Evolutionary conservation across 257 asterid genomes (phyloP), one percentile per base, ranked within the genome.

Genomic region (Nicotiana attenuata): DNA sequence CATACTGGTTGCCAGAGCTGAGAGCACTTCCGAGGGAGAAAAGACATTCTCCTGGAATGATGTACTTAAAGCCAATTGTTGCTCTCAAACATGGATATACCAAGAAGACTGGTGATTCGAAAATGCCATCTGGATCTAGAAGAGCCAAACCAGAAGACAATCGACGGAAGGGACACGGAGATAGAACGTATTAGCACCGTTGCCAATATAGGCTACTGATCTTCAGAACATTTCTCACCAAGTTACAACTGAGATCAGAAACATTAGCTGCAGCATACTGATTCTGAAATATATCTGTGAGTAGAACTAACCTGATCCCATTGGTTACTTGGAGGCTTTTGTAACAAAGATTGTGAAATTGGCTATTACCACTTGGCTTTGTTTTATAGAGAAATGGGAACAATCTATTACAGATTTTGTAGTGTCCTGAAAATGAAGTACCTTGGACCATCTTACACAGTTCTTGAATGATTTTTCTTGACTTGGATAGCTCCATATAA

Each of bases 1-100:
- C 97, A 1, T 93, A 90, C 78, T 95, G 99, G 99, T 82, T 93
- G 84, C 96, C 92, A 11, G 92, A 91, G 87, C 79, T 95, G 33
- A 86, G 82, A 85, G 81, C 92, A 60, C 86, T 95, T 35, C 93
- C 98, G 9, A 92, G 88, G 75, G 98, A 90, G 84, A 93, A 89
- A 76, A 85, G 97, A 77, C 90, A 91, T 83, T 85, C 76, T 65
- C 98, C 99, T 0, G 98, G 97, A 64, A 85, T 80, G 86, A 55
- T 80, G 82, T 92, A 93, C 87, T 85, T 89, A 16, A 91, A 88
- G 86, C 94, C 98, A 7, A 33, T 93, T 35, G 97, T 93, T 33
- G 73, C 91, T 69, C 97, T 95, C 85, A 94, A 91, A 68, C 92
- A 84, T 67, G 96, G 97, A 78, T 85, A 90, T 29, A 84, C 84